These are phyloP conservation scores for Caryopteris hybrid DNA, from an alignment of 305 asterid genomes.

Conservation along the genomic window DNA sequence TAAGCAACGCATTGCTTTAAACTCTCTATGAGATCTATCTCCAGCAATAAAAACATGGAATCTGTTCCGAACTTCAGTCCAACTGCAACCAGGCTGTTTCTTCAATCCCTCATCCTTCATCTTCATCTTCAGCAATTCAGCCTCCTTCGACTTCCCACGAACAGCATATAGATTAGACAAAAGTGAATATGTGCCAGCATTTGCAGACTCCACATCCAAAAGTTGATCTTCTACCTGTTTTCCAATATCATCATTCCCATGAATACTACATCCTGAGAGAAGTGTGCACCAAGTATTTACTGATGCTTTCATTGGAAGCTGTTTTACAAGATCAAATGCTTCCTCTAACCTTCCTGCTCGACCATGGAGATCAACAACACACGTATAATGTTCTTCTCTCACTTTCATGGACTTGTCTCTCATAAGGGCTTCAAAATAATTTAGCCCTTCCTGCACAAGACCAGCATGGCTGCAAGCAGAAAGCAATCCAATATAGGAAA, in stretches of 20 bases:
- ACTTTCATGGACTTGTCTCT: constrained; percentile 31
- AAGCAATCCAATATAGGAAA: constrained; percentile 44
- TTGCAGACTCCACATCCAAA: constrained; percentile 30
- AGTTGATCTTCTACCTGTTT: constrained; percentile 40
- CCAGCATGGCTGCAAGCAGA: constrained; percentile 60
- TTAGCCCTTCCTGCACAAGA: constrained; percentile 42
- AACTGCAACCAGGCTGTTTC: constrained; percentile 81
- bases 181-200: constrained; percentile 37
- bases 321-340: constrained; percentile 37
- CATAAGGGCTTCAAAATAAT: constrained; percentile 36
- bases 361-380: constrained; percentile 47
- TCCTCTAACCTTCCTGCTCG: constrained; percentile 52
- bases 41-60: constrained; percentile 60
- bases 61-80: constrained; percentile 56
- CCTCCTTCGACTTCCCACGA: constrained; percentile 45
- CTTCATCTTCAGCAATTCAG: constrained; percentile 43
- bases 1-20: constrained; percentile 19
- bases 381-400: constrained; percentile 52
- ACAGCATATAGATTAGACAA: constrained; percentile 33
- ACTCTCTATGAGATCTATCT: constrained; percentile 30
- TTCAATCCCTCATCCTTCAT: constrained; percentile 57
- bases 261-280: constrained; percentile 53
- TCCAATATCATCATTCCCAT: constrained; percentile 44
- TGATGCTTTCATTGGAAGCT: constrained; percentile 28
- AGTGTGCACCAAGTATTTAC: constrained; percentile 50